phyloP scores from a whole-genome alignment of 176 grass and related monocot species.

The Melocanna baccifera region DNA sequence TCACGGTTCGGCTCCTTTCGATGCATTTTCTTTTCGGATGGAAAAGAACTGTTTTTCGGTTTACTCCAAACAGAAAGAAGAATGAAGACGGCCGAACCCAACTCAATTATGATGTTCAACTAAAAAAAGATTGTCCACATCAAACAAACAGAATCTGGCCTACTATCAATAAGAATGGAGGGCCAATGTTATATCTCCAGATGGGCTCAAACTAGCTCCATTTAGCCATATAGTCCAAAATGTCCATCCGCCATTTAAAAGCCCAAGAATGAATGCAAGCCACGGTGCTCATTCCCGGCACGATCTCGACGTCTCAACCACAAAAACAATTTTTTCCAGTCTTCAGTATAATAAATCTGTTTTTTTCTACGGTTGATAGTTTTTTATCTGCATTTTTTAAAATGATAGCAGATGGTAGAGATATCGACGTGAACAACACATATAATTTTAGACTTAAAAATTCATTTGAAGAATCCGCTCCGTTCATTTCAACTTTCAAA shows the following conservation, averaged over 20 bases:
- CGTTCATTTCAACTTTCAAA: no score
- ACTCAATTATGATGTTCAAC: neutral
- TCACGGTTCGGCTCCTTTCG: neutral
- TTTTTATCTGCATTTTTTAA: no score
- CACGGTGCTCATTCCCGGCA: neutral
- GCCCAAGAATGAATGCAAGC: neutral
- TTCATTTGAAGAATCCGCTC: no score
- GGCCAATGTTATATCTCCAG: neutral
- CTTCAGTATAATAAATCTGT: no score
- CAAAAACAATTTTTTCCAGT: no score
- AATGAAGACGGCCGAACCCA: neutral
- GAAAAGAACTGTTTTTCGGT: neutral
- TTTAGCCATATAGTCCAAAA: neutral
- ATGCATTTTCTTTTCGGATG: neutral
- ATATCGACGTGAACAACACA: no score
- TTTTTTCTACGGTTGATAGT: no score
- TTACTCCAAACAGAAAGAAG: neutral
- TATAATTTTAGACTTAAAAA: no score
- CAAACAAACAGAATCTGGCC: neutral
- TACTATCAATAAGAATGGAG: neutral
- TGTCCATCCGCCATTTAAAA: neutral
- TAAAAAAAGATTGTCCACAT: neutral
- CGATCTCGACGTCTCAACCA: no score
- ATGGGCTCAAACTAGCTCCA: neutral
- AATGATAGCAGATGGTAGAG: no score